Conservation (phyloP, 2,329 filamentous ascomycete genomes). For the Phaeosphaeriaceae sp. region DNA sequence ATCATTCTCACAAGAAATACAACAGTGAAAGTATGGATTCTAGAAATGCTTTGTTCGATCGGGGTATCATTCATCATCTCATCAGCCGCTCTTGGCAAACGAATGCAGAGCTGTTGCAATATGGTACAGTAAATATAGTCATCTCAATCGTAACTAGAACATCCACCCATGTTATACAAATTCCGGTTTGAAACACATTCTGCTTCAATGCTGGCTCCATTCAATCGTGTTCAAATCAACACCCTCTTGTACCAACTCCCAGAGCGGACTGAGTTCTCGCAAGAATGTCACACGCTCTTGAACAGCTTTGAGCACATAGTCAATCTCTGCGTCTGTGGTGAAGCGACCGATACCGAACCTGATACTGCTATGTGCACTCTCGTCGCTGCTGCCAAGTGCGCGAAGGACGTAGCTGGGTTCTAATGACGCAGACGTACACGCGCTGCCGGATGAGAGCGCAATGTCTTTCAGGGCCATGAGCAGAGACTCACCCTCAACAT, state of each 20-base stretch:
- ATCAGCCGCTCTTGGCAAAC: slow-evolving; percentile 11
- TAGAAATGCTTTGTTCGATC: too few species aligned
- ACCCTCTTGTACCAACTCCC: slow-evolving; percentile 97
- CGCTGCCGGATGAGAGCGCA: slow-evolving; percentile 92
- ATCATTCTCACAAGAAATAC: not conserved
- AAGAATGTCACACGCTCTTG: slow-evolving; percentile 89
- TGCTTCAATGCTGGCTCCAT: slow-evolving; percentile 89
- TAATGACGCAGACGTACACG: slow-evolving; percentile 94
- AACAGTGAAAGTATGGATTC: not conserved
- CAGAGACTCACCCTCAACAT: slow-evolving; percentile 96
- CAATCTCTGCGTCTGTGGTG: slow-evolving; percentile 92
- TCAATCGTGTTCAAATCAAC: slow-evolving; percentile 95
- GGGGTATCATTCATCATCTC: slow-evolving; percentile 6
- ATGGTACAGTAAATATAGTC: slow-evolving; percentile 33
- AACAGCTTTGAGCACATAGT: slow-evolving; percentile 96
- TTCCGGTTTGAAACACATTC: not conserved
- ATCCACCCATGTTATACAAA: not conserved
- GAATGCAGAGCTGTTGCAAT: slow-evolving; percentile 18
- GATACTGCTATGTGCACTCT: slow-evolving; percentile 97
- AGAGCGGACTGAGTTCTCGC: slow-evolving; percentile 91
- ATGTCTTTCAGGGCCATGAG: slow-evolving; percentile 99
- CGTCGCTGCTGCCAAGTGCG: slow-evolving; percentile 93
- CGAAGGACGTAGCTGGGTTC: slow-evolving; percentile 96
- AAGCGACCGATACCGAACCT: slow-evolving; percentile 97
- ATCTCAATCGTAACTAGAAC: slow-evolving; percentile 20